Percentiles rank a stretch among this genome's conserved stretches.
Evolutionary conservation across 805 yeast species (phyloP).

Genomic region (Saccharomyces jurei): DNA sequence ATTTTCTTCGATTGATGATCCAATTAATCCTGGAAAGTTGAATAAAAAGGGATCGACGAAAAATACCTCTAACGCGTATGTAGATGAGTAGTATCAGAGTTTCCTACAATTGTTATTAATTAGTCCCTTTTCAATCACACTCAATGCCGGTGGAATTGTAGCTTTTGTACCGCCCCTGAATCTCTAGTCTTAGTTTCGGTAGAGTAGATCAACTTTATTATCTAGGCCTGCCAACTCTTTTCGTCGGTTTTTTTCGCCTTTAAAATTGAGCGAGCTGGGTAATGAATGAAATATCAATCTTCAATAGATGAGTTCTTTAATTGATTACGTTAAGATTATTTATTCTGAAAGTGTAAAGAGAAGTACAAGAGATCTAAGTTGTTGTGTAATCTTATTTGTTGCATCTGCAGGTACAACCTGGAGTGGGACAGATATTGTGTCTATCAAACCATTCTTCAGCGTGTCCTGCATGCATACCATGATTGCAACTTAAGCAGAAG

Average conservation of each 20-base stretch:
- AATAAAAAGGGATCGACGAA: background rate
- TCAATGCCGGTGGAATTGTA: background rate
- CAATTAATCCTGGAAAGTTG: background rate
- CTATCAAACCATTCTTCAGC: conserved; percentile 93
- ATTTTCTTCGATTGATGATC: background rate
- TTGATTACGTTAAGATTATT: background rate
- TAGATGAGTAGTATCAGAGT: background rate
- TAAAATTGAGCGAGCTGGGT: background rate
- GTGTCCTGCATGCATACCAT: conserved; percentile 91
- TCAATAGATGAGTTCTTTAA: background rate
- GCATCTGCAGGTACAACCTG: conserved; percentile 83
- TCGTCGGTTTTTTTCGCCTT: background rate
- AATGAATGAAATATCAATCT: background rate
- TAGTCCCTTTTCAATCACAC: background rate
- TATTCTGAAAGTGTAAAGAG: background rate
- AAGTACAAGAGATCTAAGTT: background rate
- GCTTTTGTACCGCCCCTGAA: background rate
- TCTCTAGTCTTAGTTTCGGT: background rate
- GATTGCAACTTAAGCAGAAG: conserved; percentile 84
- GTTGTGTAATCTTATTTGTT: conserved; percentile 38
- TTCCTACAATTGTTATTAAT: background rate
- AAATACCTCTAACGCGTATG: background rate
- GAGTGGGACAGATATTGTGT: conserved; percentile 87
- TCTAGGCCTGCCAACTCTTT: background rate
- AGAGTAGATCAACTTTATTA: background rate